Conservation (phyloP, 768 basidiomycete genomes). For the Tubosaeta sp. region DNA sequence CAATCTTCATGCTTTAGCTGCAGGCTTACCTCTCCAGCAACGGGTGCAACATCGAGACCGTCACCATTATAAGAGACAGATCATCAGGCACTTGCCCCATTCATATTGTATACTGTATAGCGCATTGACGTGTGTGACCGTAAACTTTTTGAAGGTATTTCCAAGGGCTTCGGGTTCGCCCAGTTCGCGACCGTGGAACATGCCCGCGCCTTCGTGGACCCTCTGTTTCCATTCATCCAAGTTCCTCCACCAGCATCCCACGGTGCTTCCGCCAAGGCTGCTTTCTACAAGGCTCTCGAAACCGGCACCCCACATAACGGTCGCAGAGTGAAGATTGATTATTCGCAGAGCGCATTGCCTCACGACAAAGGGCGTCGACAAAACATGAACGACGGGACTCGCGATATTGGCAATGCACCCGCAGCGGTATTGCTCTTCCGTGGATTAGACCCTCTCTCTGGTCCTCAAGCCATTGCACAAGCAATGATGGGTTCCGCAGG, state of each 20-base stretch:
- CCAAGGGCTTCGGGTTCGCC: slow-evolving; percentile 97
- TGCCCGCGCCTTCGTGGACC: slow-evolving; percentile 87
- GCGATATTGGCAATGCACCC: slow-evolving; percentile 89
- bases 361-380: slow-evolving; percentile 63
- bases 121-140: slow-evolving; percentile 69
- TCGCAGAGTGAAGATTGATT: slow-evolving; percentile 92
- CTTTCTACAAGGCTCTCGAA: slow-evolving; percentile 73
- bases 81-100: slow-evolving; percentile 89
- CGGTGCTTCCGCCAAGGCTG: slow-evolving; percentile 69
- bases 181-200: slow-evolving; percentile 85
- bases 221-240: slow-evolving; percentile 85
- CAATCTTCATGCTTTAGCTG: slow-evolving; percentile 50
- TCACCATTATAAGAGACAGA: slow-evolving; percentile 96
- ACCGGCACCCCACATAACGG: slow-evolving; percentile 69
- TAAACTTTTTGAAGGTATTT: slow-evolving; percentile 76
- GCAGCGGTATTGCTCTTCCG: slow-evolving; percentile 84
- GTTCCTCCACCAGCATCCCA: slow-evolving; percentile 90
- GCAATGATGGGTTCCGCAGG: slow-evolving; percentile 82
- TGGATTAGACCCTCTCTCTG: slow-evolving; percentile 83
- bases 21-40: slow-evolving; percentile 71
- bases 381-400: slow-evolving; percentile 86
- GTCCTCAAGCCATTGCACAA: slow-evolving; percentile 81
- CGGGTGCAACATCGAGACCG: slow-evolving; percentile 76
- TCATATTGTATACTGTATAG: slow-evolving; percentile 62
- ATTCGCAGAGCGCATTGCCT: slow-evolving; percentile 79